Percentiles rank a stretch among this genome's conserved stretches.
Conservation (phyloP, 352 stramenopile genomes). For the Phytophthora europaea region DNA sequence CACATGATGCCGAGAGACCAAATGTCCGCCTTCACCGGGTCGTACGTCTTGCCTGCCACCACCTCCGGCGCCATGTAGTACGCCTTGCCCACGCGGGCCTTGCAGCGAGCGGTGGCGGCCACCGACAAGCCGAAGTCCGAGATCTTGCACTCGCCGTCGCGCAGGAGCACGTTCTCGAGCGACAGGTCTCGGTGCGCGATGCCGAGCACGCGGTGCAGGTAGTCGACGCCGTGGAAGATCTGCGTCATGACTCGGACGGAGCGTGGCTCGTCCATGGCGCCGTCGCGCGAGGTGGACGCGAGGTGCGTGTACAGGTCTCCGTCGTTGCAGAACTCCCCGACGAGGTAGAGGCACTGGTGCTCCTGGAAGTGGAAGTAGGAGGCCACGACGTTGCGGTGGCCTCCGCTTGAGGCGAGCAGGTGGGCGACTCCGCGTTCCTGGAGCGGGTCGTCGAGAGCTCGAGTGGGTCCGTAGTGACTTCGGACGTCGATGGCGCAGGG, state of each 20-base stretch:
- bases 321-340: slow-evolving; percentile 52
- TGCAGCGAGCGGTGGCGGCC: slow-evolving; percentile 56
- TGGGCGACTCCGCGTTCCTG: slow-evolving; percentile 27
- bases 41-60: slow-evolving; percentile 77
- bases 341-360: slow-evolving; percentile 31
- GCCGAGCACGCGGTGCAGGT: slow-evolving; percentile 54
- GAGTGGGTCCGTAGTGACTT: background rate
- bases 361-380: slow-evolving; percentile 27
- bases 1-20: slow-evolving; percentile 94
- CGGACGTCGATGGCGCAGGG: slow-evolving; percentile 1
- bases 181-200: slow-evolving; percentile 94
- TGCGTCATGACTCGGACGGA: slow-evolving; percentile 34
- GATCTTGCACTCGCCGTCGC: slow-evolving; percentile 53
- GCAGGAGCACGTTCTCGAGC: slow-evolving; percentile 96
- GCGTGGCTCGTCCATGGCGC: slow-evolving; percentile 19
- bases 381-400: slow-evolving; percentile 34
- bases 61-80: slow-evolving; percentile 97
- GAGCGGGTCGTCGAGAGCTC: slow-evolving; percentile 22
- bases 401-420: slow-evolving; percentile 7
- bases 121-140: slow-evolving; percentile 69
- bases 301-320: slow-evolving; percentile 43
- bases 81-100: slow-evolving; percentile 85
- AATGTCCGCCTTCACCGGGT: slow-evolving; percentile 94
- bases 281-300: background rate
- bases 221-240: slow-evolving; percentile 49